Base-by-base conservation (phyloP, 2,329 filamentous ascomycete genomes). In the Colletotrichum spaethianum region DNA sequence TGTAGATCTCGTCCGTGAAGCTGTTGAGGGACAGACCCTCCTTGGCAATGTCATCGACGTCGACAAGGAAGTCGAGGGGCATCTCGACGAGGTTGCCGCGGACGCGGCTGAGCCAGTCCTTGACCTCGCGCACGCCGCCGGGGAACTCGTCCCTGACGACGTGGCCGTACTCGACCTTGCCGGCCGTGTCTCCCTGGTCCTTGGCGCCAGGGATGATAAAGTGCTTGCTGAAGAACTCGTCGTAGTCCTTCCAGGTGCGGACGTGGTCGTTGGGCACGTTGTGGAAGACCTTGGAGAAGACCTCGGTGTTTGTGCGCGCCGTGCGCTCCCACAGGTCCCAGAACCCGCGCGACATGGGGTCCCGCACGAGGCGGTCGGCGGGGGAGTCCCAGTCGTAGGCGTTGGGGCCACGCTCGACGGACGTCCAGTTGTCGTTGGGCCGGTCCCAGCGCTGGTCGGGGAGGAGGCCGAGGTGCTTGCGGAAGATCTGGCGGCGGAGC, bases 391-490 rank as follows among this genome's bases (percentile, higher is more conserved):
- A 93, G 80, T 93, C 90, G 79, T 93, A 93, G 44, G 90, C 83
- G 82, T 98, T 98, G 62, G 89, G 88, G 56, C 89, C 90, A 62
- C 90, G 88, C 69, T 88, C 88, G 1, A 95, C 90, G 0, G 94
- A 94, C 64, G 92, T 90, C 76, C 94, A 95, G 82, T 98, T 98
- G 66, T 88, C 86, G 76, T 93, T 89, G 6, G 92, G 87, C 3
- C 82, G 84, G 72, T 92, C 93, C 76, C 92, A 90, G 42, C 86
- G 85, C 80, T 98, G 94, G 11, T 94, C 87, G 0, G 92, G 92
- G 12, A 98, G 86, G 11, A 98, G 87, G 53, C 96, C 96, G 1
- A 98, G 89, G 79, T 98, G 96, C 84, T 98, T 97, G 76, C 95
- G 91, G 90, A 94, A 98, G 74, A 98, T 90, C 79, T 95, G 91